Conservation (phyloP, 2,329 filamentous ascomycete genomes). For the Neurospora crassa region DNA sequence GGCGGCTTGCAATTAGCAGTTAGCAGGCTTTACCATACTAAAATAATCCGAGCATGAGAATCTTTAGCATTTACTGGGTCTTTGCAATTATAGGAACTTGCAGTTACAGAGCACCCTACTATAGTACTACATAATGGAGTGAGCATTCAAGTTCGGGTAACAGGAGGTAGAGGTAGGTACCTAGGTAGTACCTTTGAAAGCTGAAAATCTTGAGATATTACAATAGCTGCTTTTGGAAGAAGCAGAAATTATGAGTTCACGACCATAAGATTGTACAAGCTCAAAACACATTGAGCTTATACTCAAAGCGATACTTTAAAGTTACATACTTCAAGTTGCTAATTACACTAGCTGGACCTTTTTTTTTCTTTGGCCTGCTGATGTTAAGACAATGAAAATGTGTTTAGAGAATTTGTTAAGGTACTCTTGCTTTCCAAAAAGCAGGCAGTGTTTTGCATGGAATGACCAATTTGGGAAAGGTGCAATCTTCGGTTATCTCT, state of each 20-base stretch:
- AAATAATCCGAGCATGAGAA: no score
- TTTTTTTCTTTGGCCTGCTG: not conserved
- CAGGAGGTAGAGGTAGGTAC: no score
- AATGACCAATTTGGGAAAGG: not conserved
- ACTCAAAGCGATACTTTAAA: not conserved
- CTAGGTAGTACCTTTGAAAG: no score
- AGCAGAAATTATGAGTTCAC: not conserved
- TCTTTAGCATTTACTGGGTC: no score
- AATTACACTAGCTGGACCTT: not conserved
- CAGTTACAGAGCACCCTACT: no score
- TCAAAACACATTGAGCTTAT: no score
- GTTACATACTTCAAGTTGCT: not conserved
- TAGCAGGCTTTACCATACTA: no score
- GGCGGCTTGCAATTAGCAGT: no score
- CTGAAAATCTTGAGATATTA: not conserved
- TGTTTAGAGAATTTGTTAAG: not conserved
- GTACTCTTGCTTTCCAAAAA: not conserved
- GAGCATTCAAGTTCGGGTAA: no score
- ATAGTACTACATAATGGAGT: not conserved
- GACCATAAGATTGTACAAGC: not conserved
- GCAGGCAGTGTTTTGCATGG: not conserved
- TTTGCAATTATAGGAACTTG: no score
- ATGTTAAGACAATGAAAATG: not conserved
- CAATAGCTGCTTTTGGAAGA: not conserved
- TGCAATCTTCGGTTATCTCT: not conserved